phyloP scores from a whole-genome alignment of 768 basidiomycete species.

The Galerina marginata region DNA sequence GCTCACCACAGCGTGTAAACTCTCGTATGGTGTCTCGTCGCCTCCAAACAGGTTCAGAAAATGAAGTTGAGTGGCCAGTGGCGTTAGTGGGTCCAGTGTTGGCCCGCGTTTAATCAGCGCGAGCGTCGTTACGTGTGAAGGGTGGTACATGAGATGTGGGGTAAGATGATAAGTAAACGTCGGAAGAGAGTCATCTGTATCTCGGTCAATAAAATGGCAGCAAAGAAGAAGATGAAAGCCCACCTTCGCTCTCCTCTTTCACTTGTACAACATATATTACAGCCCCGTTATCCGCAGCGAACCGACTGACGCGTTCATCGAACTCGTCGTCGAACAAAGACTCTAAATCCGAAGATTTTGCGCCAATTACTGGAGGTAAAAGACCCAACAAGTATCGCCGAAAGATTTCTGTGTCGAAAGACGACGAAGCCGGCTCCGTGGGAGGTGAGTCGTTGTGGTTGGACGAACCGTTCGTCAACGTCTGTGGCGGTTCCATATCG shows the following conservation, averaged over 20 bases:
- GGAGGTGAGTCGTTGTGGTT: conserved; percentile 26
- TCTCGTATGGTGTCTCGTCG: conserved; percentile 92
- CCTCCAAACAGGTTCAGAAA: conserved; percentile 91
- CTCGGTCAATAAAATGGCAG: conserved; percentile 2
- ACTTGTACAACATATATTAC: conserved; percentile 85
- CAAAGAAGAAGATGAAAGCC: conserved; percentile 26
- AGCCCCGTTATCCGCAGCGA: conserved; percentile 76
- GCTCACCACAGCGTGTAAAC: conserved; percentile 93
- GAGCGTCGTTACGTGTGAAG: conserved; percentile 82
- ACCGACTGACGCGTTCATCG: conserved; percentile 74
- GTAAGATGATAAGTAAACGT: conserved; percentile 72
- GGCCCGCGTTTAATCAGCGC: conserved; percentile 94
- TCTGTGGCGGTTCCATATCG: conserved; percentile 26
- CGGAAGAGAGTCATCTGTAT: conserved; percentile 67
- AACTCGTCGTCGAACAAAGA: conserved; percentile 75
- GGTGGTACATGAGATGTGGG: conserved; percentile 77
- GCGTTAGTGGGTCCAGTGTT: conserved; percentile 77
- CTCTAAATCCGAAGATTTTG: conserved; percentile 65
- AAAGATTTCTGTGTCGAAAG: conserved; percentile 75
- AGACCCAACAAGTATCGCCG: conserved; percentile 72
- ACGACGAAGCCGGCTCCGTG: conserved; percentile 13
- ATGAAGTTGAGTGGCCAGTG: conserved; percentile 86
- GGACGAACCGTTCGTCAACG: conserved; percentile 27
- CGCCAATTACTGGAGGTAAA: conserved; percentile 84
- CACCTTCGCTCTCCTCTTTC: conserved; percentile 78